These are phyloP conservation scores for Flaveria floridana DNA, from an alignment of 140 eudicot genomes.

Conservation along the genomic window DNA sequence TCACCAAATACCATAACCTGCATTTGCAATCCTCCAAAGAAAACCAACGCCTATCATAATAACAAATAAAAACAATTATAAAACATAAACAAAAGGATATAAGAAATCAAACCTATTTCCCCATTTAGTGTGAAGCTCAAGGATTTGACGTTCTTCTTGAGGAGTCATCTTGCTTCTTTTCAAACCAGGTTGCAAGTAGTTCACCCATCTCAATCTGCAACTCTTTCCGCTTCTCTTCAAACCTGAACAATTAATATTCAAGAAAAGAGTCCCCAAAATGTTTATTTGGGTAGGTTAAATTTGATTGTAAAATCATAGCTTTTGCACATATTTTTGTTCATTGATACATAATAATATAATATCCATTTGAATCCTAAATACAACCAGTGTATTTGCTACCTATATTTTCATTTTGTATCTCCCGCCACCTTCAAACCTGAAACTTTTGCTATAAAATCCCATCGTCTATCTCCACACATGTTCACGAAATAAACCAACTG, in stretches of 20 bases:
- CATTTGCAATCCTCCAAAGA: too few relatives aligned
- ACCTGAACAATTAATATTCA: slow-evolving; percentile 47
- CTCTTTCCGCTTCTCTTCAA: slow-evolving; percentile 92
- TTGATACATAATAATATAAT: too few relatives aligned
- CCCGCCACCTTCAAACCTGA: slow-evolving; percentile 99
- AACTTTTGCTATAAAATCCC: slow-evolving; percentile 99
- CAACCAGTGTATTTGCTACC: neutral
- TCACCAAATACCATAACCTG: too few relatives aligned
- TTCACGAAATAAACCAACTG: slow-evolving; percentile 72
- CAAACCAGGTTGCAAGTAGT: slow-evolving; percentile 83
- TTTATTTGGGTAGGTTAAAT: slow-evolving; percentile 27
- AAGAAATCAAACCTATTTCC: slow-evolving; percentile 70
- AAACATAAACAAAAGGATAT: neutral
- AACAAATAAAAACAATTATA: neutral
- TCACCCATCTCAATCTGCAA: slow-evolving; percentile 95
- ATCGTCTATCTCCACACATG: slow-evolving; percentile 85
- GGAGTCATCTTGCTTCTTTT: slow-evolving; percentile 94
- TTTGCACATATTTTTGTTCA: too few relatives aligned
- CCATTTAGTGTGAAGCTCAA: slow-evolving; percentile 87
- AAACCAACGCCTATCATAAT: too few relatives aligned
- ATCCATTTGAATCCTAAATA: neutral
- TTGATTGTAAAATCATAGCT: too few relatives aligned
- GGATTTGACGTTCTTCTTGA: slow-evolving; percentile 72
- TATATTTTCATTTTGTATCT: slow-evolving; percentile 46
- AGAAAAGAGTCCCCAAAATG: slow-evolving; percentile 23